phyloP scores from a whole-genome alignment of 371 early-diverging fungal genomes.

The Coemansia sp. region DNA sequence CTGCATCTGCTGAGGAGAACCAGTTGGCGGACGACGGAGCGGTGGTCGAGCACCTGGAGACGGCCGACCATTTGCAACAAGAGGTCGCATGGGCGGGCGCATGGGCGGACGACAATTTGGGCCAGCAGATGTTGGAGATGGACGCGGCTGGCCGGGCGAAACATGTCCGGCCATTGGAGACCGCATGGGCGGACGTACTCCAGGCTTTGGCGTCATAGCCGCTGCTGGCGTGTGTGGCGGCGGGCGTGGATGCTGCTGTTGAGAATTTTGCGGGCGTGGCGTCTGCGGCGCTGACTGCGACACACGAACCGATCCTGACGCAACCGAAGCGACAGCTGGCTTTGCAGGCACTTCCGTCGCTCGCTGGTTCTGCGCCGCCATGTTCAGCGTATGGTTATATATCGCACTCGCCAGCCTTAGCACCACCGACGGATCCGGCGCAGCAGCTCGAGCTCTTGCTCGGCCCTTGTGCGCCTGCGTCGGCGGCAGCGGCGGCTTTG shows the following conservation, averaged over 20 bases:
- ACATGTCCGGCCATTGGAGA: background rate
- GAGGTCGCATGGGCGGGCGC: background rate
- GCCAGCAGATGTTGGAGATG: background rate
- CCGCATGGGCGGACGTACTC: background rate
- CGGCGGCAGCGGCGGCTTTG: slow-evolving; percentile 14
- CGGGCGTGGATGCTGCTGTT: background rate
- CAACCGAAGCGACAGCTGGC: background rate
- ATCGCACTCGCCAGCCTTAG: slow-evolving; percentile 45
- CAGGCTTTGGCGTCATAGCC: background rate
- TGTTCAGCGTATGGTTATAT: slow-evolving; percentile 44
- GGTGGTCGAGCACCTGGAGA: background rate
- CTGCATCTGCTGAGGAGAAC: background rate
- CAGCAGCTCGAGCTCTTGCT: background rate
- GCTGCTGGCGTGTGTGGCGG: background rate
- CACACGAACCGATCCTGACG: background rate
- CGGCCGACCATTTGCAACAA: no score
- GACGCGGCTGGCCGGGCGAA: background rate
- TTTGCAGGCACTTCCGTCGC: background rate
- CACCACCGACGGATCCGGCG: slow-evolving; percentile 33
- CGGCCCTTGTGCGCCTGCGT: slow-evolving; percentile 4
- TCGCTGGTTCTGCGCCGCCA: slow-evolving; percentile 27
- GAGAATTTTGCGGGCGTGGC: background rate
- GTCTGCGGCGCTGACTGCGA: background rate
- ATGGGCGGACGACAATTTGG: background rate
- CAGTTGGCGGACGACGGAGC: background rate